Evolutionary conservation across 2,329 filamentous ascomycete genomes (phyloP).

Genomic region (Colletotrichum trifolii): DNA sequence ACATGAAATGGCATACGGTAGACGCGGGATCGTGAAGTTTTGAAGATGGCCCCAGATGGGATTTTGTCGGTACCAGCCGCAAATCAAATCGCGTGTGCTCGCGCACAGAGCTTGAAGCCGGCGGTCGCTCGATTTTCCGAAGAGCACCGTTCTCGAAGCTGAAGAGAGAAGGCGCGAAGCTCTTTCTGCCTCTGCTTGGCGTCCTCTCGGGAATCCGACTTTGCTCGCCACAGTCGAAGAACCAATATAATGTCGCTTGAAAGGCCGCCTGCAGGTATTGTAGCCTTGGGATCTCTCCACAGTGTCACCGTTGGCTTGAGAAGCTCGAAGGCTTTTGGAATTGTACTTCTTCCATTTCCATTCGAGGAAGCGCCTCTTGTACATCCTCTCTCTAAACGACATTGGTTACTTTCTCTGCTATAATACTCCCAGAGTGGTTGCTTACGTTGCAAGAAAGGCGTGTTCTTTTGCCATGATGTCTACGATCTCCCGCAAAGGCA

Average conservation of each 20-base stretch:
- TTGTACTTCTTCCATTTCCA: conserved; percentile 16
- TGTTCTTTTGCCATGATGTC: background rate
- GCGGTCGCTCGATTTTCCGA: background rate
- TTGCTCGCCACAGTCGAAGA: background rate
- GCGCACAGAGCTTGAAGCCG: background rate
- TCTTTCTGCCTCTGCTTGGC: background rate
- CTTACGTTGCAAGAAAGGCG: conserved; percentile 10
- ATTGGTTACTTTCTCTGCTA: background rate
- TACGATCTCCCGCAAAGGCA: background rate
- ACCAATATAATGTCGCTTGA: background rate
- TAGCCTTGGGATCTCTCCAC: background rate
- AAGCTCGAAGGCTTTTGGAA: background rate
- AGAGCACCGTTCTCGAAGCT: background rate
- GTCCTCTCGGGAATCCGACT: background rate
- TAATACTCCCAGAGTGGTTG: background rate
- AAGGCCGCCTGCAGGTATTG: background rate
- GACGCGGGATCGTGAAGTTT: background rate
- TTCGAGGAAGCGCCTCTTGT: background rate
- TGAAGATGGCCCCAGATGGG: background rate
- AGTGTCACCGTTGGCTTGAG: background rate
- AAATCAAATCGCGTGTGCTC: background rate
- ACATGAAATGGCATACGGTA: background rate
- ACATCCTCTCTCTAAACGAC: background rate
- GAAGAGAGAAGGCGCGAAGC: too few relatives aligned
- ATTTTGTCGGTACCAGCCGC: background rate